Conservation (phyloP, 2,329 filamentous ascomycete species). For the Cladosporium sp. region DNA sequence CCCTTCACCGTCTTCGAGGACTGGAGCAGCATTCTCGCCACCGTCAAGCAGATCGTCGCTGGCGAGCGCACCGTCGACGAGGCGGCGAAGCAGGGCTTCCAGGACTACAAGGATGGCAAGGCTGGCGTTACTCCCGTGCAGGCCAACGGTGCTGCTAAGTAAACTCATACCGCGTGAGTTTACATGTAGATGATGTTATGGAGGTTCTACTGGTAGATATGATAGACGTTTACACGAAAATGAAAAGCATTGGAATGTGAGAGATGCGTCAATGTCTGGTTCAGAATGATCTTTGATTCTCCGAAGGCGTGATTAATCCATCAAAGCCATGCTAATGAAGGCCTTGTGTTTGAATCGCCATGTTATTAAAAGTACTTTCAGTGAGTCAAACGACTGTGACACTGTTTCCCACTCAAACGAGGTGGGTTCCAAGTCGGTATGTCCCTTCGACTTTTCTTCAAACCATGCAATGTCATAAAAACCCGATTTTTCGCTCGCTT, state of each 20-base stretch:
- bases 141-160: constrained; percentile 17
- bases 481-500: constrained; percentile 6
- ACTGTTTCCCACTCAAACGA: background rate
- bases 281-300: background rate
- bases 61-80: constrained; percentile 71
- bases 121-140: constrained; percentile 37
- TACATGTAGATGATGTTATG: too few species aligned
- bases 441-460: background rate
- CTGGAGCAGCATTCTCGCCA: constrained; percentile 76
- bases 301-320: background rate
- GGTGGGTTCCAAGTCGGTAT: background rate
- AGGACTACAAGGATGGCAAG: constrained; percentile 49
- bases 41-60: constrained; percentile 74
- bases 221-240: background rate
- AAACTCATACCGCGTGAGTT: too few species aligned
- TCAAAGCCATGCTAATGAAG: background rate
- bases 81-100: constrained; percentile 60
- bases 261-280: background rate
- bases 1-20: constrained; percentile 87
- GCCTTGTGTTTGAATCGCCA: background rate
- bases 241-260: background rate
- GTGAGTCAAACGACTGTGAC: background rate
- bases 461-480: background rate
- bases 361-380: background rate
- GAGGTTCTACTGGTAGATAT: background rate